phyloP scores from a whole-genome alignment of 2,329 filamentous ascomycete genomes.

The Aureobasidium sp. region DNA sequence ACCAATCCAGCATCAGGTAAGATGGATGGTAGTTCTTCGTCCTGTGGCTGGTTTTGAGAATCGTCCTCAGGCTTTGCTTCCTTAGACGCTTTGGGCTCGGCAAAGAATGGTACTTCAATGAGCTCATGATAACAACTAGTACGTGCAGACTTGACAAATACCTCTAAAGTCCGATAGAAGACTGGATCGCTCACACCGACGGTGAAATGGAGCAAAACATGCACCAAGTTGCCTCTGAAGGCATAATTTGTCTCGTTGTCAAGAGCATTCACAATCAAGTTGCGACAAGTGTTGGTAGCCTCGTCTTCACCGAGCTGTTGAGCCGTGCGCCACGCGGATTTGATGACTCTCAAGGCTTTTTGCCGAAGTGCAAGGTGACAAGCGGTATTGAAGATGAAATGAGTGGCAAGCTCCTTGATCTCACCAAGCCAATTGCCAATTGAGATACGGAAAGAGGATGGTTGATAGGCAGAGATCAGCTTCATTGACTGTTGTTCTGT shows the following conservation, averaged over 20 bases:
- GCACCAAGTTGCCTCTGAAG: constrained; percentile 9
- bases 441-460: constrained; percentile 12
- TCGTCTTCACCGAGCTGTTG: constrained; percentile 13
- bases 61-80: background rate
- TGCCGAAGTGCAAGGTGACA: constrained; percentile 3
- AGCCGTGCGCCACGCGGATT: constrained; percentile 1
- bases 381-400: constrained; percentile 4
- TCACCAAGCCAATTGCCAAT: constrained; percentile 14
- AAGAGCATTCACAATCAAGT: constrained; percentile 1
- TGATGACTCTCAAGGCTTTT: constrained; percentile 10
- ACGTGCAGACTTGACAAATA: constrained; percentile 8
- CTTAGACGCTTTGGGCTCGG: background rate
- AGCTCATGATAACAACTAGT: background rate
- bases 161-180: constrained; percentile 1
- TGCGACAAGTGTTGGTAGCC: constrained; percentile 3
- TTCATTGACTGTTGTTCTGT: constrained; percentile 5
- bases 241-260: constrained; percentile 9
- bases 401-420: constrained; percentile 8
- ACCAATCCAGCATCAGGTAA: constrained; percentile 15
- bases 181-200: background rate
- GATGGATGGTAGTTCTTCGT: constrained; percentile 7
- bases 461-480: constrained; percentile 13
- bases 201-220: background rate
- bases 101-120: constrained; percentile 2
- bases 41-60: background rate